Conservation (phyloP, 2,329 filamentous ascomycete species). For the Alternaria rosae region DNA sequence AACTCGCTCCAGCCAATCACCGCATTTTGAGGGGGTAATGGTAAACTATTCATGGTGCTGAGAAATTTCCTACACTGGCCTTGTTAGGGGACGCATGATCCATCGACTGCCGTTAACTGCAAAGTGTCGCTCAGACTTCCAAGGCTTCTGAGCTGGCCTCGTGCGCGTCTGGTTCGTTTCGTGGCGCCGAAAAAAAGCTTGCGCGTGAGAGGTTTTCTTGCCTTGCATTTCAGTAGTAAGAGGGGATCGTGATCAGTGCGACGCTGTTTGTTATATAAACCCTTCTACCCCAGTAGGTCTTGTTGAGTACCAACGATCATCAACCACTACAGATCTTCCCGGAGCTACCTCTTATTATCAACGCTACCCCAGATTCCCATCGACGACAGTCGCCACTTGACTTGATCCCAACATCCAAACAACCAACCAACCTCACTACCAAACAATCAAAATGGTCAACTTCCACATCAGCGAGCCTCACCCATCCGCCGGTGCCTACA, state of each 20-base stretch:
- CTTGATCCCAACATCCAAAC: slow-evolving; percentile 15
- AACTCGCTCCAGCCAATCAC: slow-evolving; percentile 25
- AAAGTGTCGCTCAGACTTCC: slow-evolving; percentile 44
- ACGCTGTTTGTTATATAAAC: slow-evolving; percentile 29
- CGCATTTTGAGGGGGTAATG: slow-evolving; percentile 20
- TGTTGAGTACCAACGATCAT: slow-evolving; percentile 14
- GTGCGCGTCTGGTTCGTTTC: slow-evolving; percentile 37
- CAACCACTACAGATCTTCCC: slow-evolving; percentile 23
- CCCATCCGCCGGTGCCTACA: slow-evolving; percentile 62
- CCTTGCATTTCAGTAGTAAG: slow-evolving; percentile 14
- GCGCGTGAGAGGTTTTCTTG: slow-evolving; percentile 5
- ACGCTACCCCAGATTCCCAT: slow-evolving; percentile 20
- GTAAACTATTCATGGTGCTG: slow-evolving; percentile 18
- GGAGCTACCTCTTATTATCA: slow-evolving; percentile 1
- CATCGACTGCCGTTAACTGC: slow-evolving; percentile 52
- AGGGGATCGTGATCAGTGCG: slow-evolving; percentile 13
- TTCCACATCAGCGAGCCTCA: slow-evolving; percentile 69
- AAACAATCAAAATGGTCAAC: slow-evolving; percentile 46
- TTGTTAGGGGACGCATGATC: slow-evolving; percentile 42
- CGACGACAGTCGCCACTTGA: slow-evolving; percentile 19
- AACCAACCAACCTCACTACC: slow-evolving; percentile 13
- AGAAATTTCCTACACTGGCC: slow-evolving; percentile 16
- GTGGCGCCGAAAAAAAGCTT: slow-evolving; percentile 30
- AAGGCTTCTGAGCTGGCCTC: slow-evolving; percentile 24
- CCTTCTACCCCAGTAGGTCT: slow-evolving; percentile 10